A percentile compares a stretch with the other conserved stretches of the same genome.
Conservation (phyloP, 257 asterid species). For the Solanum sitiens region DNA sequence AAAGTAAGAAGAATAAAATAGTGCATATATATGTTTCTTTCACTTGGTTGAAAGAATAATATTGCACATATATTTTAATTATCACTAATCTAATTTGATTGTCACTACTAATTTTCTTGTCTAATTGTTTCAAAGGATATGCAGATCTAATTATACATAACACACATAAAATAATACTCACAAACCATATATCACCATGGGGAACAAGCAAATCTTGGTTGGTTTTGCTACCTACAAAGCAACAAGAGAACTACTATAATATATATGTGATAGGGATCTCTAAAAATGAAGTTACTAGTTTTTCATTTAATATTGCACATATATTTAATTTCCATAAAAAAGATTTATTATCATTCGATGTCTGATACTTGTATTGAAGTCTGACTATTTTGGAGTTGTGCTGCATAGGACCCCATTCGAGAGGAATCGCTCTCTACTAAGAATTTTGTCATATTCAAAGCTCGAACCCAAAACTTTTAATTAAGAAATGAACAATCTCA, state of each 20-base stretch:
- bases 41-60: too few species aligned
- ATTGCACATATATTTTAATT: too few species aligned
- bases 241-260: neutral
- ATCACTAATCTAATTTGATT: neutral
- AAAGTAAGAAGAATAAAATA: neutral
- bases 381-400: too few species aligned
- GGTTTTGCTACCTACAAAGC: neutral
- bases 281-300: neutral
- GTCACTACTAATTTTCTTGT: neutral
- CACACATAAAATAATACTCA: neutral
- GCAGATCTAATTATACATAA: neutral
- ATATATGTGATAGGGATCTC: neutral
- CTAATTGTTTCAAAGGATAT: neutral
- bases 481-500: accelerated
- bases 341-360: neutral
- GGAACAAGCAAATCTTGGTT: neutral
- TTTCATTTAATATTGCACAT: neutral
- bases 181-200: neutral
- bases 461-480: accelerated
- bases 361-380: too few species aligned
- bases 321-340: neutral
- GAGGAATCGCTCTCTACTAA: accelerated
- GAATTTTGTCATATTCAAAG: too few species aligned
- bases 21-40: neutral
- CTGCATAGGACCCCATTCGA: too few species aligned